Conservation (phyloP, 495 filamentous ascomycete species). For the Oidiodendron maius region DNA sequence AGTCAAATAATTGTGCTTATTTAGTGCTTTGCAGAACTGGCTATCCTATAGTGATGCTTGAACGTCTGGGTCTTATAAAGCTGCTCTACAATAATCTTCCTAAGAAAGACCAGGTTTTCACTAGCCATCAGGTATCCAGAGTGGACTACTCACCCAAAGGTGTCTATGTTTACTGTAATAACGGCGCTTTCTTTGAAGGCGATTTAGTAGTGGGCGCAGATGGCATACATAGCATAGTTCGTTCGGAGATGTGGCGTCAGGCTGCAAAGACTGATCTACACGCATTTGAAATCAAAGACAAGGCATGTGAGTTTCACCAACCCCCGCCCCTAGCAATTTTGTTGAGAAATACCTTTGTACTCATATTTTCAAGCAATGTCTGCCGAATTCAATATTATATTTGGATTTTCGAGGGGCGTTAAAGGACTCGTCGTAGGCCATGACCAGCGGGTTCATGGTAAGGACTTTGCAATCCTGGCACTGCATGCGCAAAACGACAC, state of each 20-base stretch:
- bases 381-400: constrained; percentile 12
- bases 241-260: constrained; percentile 34
- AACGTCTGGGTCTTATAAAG: neutral
- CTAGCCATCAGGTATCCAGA: neutral
- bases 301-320: too few species aligned
- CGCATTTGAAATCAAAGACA: constrained; percentile 24
- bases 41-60: neutral
- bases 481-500: constrained; percentile 26
- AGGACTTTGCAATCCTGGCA: constrained; percentile 24
- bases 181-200: constrained; percentile 36
- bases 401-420: too few species aligned
- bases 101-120: neutral
- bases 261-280: too few species aligned
- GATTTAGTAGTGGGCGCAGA: constrained; percentile 48
- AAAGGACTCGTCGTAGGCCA: neutral
- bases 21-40: neutral
- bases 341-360: too few species aligned
- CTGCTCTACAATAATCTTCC: neutral
- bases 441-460: constrained; percentile 14
- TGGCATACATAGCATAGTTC: constrained; percentile 41
- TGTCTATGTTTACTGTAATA: constrained; percentile 29
- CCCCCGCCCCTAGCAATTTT: too few species aligned
- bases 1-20: too few species aligned
- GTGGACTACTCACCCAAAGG: constrained; percentile 4
- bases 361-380: too few species aligned